phyloP scores from a whole-genome alignment of 176 grass and related monocot genomes.

The Oryza meyeriana region DNA sequence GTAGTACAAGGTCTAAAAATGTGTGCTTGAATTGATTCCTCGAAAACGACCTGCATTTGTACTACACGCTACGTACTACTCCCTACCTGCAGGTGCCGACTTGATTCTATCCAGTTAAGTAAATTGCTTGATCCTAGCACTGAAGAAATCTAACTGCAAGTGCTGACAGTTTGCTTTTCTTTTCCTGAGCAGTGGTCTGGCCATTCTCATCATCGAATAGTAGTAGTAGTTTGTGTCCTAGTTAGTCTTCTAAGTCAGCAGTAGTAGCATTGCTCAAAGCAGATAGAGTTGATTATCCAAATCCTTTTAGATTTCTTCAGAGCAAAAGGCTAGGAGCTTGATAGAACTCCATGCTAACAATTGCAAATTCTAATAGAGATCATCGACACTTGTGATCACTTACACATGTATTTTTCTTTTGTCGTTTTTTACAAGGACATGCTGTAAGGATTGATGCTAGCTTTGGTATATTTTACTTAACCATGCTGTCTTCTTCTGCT shows the following conservation, averaged over 20 bases:
- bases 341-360: background rate
- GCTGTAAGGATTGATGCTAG: background rate
- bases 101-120: background rate
- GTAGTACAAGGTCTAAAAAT: conserved; percentile 24
- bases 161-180: background rate
- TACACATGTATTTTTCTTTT: background rate
- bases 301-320: background rate
- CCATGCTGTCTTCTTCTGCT: background rate
- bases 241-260: background rate
- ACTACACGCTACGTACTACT: background rate
- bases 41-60: conserved; percentile 31
- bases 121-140: background rate
- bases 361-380: background rate
- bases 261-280: background rate
- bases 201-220: background rate
- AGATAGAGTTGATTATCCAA: background rate
- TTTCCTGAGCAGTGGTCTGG: background rate
- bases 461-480: conserved; percentile 1
- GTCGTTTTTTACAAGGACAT: background rate
- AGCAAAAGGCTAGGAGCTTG: background rate
- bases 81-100: background rate
- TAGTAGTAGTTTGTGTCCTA: background rate
- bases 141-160: background rate
- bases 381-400: background rate
- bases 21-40: conserved; percentile 31